These are phyloP conservation scores for Sporothrix inflata DNA, from an alignment of 2,329 filamentous ascomycete genomes.

Conservation along the genomic window DNA sequence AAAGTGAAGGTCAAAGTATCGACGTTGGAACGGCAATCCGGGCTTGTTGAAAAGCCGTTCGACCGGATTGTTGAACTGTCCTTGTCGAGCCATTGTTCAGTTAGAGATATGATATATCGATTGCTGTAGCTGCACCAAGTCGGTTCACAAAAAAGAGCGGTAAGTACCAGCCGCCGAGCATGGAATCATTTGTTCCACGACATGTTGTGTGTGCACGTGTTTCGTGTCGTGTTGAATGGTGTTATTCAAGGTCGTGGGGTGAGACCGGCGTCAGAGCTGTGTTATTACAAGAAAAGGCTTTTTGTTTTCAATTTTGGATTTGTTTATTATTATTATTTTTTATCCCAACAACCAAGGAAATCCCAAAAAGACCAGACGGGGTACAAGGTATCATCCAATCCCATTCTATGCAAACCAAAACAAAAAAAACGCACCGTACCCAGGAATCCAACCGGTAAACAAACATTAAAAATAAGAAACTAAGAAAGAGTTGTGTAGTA, in stretches of 20 bases:
- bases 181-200: not conserved
- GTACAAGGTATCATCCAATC: conserved; percentile 20
- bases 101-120: not conserved
- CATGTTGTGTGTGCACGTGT: not conserved
- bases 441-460: not conserved
- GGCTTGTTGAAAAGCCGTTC: not conserved
- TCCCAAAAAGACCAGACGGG: not conserved
- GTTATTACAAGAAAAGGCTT: not conserved
- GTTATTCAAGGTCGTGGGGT: not conserved
- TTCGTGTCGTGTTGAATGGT: not conserved
- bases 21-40: not conserved
- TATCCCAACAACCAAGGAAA: not conserved
- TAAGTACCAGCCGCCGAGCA: not conserved
- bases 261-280: not conserved
- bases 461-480: not conserved
- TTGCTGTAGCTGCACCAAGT: not conserved
- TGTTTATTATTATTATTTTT: not conserved
- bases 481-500: not conserved
- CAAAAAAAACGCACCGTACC: not conserved
- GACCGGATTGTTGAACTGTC: not conserved
- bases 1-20: not conserved
- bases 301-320: not conserved
- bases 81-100: not conserved
- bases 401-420: conserved; percentile 13
- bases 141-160: not conserved